Evolutionary conservation across 805 yeast species (phyloP).

Genomic region (Metschnikowia chrysomelidarum): DNA sequence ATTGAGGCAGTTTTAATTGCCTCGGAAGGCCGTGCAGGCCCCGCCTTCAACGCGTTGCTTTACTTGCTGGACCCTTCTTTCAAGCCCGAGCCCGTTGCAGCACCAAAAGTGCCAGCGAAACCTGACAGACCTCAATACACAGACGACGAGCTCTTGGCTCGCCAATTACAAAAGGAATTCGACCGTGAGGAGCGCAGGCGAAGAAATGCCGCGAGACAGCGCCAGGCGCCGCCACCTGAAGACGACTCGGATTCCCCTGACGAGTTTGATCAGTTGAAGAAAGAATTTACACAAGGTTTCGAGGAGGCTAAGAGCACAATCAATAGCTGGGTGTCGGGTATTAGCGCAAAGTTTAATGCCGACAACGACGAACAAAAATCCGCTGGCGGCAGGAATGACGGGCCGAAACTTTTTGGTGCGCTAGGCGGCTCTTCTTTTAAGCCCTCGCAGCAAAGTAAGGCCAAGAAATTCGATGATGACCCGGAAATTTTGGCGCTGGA

Average conservation of each 20-base stretch:
- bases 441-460: conserved; percentile 23
- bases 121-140: conserved; percentile 27
- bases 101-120: conserved; percentile 3
- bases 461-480: conserved; percentile 47
- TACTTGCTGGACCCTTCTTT: conserved; percentile 72
- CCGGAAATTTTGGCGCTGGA: conserved; percentile 52
- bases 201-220: conserved; percentile 19
- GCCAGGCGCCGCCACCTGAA: conserved; percentile 12
- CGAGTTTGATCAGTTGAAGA: conserved; percentile 62
- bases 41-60: conserved; percentile 85
- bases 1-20: conserved; percentile 83
- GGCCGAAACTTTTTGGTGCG: conserved; percentile 44
- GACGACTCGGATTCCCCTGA: conserved; percentile 48
- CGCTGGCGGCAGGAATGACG: conserved; percentile 14
- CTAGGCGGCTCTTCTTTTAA: conserved; percentile 44
- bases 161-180: conserved; percentile 70
- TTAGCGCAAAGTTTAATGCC: conserved; percentile 50
- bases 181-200: conserved; percentile 41
- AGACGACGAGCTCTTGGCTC: conserved; percentile 82
- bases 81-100: conserved; percentile 46
- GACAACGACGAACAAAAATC: conserved; percentile 14
- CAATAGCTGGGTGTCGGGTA: conserved; percentile 73
- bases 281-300: conserved; percentile 67
- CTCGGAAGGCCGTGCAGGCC: conserved; percentile 73
- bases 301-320: conserved; percentile 78